Evolutionary conservation across 371 early-diverging fungal genomes (phyloP).

Genomic region (Furculomyces boomerangus): DNA sequence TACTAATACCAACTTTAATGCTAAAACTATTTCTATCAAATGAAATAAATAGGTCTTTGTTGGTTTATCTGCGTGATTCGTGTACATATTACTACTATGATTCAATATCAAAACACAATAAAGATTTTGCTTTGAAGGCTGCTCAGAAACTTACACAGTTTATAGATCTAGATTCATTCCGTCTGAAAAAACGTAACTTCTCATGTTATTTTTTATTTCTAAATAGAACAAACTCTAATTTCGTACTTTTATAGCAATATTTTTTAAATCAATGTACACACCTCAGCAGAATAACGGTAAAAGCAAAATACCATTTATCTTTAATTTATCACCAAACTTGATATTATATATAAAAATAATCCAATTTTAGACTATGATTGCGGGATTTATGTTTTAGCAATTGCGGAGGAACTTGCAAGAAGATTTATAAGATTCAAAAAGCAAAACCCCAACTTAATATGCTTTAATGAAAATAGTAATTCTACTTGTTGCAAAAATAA

Average conservation of each 20-base stretch:
- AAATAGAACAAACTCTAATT: not conserved
- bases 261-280: slow-evolving; percentile 25
- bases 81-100: slow-evolving; percentile 24
- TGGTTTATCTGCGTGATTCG: slow-evolving; percentile 20
- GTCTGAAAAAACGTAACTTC: not conserved
- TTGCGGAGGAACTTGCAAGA: slow-evolving; percentile 22
- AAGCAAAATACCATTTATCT: not conserved
- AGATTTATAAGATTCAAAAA: slow-evolving; percentile 6
- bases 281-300: slow-evolving; percentile 24
- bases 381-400: slow-evolving; percentile 21
- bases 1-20: not conserved
- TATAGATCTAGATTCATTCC: slow-evolving; percentile 7
- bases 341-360: not conserved
- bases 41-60: slow-evolving; percentile 6
- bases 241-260: slow-evolving; percentile 7
- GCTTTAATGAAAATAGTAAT: too few species aligned
- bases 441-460: not conserved
- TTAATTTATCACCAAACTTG: not conserved
- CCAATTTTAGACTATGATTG: slow-evolving; percentile 12
- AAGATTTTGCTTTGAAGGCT: slow-evolving; percentile 21
- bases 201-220: not conserved
- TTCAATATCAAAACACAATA: slow-evolving; percentile 17
- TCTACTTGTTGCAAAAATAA: too few species aligned
- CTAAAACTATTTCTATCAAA: not conserved
- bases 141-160: slow-evolving; percentile 15